A percentile compares a stretch with the other conserved stretches of the same genome.
Evolutionary conservation across 208 protist genomes (phyloP).

Genomic region (Leishmania arabica): DNA sequence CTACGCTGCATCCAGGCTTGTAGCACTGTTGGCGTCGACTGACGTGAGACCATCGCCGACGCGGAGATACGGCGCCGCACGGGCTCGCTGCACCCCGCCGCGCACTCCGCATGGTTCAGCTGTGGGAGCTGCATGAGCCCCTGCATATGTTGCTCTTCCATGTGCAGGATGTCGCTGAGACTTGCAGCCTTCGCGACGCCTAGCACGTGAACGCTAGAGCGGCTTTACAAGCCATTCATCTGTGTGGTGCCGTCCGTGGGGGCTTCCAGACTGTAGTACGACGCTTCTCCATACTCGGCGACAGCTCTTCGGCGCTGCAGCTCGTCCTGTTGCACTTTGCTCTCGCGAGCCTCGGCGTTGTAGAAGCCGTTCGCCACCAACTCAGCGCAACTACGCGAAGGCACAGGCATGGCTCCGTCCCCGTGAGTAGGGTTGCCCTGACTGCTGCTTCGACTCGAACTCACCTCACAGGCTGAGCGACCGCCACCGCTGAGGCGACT

Average conservation of each 20-base stretch:
- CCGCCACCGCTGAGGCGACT: neutral
- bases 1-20: neutral
- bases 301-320: neutral
- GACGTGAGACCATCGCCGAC: neutral
- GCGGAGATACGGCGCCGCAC: neutral
- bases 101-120: neutral
- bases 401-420: too few relatives aligned
- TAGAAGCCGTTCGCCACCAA: constrained; percentile 29
- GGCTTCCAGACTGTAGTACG: constrained; percentile 6
- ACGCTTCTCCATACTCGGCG: constrained; percentile 12
- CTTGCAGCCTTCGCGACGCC: neutral
- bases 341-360: neutral
- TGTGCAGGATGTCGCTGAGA: neutral
- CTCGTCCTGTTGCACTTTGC: neutral
- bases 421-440: neutral
- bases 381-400: neutral
- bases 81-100: neutral
- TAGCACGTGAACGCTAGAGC: neutral
- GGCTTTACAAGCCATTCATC: neutral
- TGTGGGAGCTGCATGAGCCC: neutral
- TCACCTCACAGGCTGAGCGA: neutral
- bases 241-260: neutral
- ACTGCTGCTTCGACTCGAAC: neutral
- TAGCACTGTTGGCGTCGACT: neutral
- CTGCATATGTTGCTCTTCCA: neutral